These are phyloP conservation scores for Neofusicoccum parvum DNA, from an alignment of 2,329 filamentous ascomycete genomes.

Conservation along the genomic window DNA sequence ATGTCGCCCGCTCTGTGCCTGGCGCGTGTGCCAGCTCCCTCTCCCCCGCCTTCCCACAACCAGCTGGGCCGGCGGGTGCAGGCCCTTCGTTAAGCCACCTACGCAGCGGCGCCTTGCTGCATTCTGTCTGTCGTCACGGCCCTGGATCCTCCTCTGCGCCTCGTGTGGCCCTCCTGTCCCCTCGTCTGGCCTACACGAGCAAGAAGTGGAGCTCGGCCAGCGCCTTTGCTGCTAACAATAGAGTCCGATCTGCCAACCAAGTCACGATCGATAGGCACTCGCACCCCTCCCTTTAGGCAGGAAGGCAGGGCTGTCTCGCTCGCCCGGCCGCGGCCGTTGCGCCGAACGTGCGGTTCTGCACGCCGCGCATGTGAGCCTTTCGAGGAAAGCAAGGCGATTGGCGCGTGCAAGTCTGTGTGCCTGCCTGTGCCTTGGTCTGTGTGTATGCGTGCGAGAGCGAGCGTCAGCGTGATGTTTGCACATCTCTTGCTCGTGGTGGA, in stretches of 20 bases:
- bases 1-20: neutral
- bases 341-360: no score
- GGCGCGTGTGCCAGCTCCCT: neutral
- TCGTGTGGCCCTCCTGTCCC: neutral
- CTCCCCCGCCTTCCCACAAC: neutral
- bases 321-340: no score
- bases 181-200: neutral
- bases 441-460: neutral
- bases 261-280: neutral
- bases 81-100: neutral
- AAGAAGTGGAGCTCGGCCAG: neutral
- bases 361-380: neutral
- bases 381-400: neutral
- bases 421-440: neutral
- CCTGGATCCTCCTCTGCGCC: no score
- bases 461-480: no score
- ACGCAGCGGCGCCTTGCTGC: neutral
- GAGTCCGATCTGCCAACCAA: constrained; percentile 9
- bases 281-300: neutral
- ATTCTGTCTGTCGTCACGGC: neutral
- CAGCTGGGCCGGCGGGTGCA: no score
- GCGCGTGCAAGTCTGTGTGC: neutral
- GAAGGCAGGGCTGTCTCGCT: neutral
- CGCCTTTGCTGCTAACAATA: constrained; percentile 8
- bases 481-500: no score